Evolutionary conservation across 2,329 filamentous ascomycete species (phyloP).

Genomic region (Rhynchosporium agropyri): DNA sequence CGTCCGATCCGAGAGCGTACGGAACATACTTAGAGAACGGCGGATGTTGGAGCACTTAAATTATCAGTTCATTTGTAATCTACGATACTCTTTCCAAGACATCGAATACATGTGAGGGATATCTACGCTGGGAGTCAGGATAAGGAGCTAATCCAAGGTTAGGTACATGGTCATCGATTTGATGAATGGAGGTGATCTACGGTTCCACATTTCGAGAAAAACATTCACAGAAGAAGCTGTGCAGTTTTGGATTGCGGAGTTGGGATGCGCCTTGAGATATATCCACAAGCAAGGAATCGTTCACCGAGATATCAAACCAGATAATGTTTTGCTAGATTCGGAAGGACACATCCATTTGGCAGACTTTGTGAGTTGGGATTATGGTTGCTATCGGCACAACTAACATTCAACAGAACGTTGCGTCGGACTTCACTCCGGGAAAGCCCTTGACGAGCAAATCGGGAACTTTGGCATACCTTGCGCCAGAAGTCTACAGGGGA

Average conservation of each 20-base stretch:
- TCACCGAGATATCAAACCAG: slow-evolving; percentile 88
- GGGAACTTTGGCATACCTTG: slow-evolving; percentile 91
- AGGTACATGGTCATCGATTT: slow-evolving; percentile 93
- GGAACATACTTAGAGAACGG: slow-evolving; percentile 96
- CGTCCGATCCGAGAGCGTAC: slow-evolving; percentile 94
- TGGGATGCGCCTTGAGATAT: slow-evolving; percentile 88
- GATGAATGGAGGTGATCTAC: slow-evolving; percentile 95
- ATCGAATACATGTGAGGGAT: slow-evolving; percentile 89
- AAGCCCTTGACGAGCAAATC: slow-evolving; percentile 92
- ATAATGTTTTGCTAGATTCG: slow-evolving; percentile 85
- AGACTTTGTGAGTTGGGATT: slow-evolving; percentile 74
- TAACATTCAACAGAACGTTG: slow-evolving; percentile 75
- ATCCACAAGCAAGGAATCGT: slow-evolving; percentile 86
- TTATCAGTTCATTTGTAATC: slow-evolving; percentile 96
- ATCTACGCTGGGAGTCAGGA: background rate
- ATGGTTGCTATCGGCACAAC: slow-evolving; percentile 28
- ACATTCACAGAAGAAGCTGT: slow-evolving; percentile 97
- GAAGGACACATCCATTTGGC: slow-evolving; percentile 96
- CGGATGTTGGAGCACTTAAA: slow-evolving; percentile 98
- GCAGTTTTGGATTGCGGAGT: slow-evolving; percentile 93
- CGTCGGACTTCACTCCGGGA: slow-evolving; percentile 84
- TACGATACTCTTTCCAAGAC: slow-evolving; percentile 98
- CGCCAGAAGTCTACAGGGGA: slow-evolving; percentile 91
- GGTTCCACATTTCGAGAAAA: slow-evolving; percentile 97
- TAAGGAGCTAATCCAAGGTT: slow-evolving; percentile 14